Conservation (phyloP, 176 grass and related monocot genomes). For the Luzula sylvatica region DNA sequence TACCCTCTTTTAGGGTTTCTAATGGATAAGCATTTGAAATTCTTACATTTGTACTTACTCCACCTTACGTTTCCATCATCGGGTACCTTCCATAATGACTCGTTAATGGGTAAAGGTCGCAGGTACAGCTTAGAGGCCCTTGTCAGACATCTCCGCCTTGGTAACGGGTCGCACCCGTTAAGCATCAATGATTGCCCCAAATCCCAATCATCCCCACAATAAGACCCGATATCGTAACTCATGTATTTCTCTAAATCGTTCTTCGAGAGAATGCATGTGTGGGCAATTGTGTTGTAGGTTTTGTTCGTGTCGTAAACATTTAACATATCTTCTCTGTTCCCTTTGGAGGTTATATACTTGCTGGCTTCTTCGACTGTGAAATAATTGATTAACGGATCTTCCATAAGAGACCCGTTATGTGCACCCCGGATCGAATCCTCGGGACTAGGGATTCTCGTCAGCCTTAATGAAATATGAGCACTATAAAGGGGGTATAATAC, state of each 20-base stretch:
- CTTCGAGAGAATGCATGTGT: conserved; percentile 33
- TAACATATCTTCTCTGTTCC: conserved; percentile 24
- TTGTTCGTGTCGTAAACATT: conserved; percentile 24
- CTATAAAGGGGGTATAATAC: conserved; percentile 76
- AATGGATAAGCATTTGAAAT: conserved; percentile 53
- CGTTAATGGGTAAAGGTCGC: conserved; percentile 35
- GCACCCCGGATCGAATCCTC: conserved; percentile 10
- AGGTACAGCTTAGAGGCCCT: conserved; percentile 53
- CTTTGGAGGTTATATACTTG: conserved; percentile 35
- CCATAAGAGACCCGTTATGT: conserved; percentile 19
- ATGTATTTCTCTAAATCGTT: conserved; percentile 42
- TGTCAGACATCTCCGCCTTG: conserved; percentile 64
- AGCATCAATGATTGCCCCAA: conserved; percentile 46
- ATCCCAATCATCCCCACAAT: conserved; percentile 55
- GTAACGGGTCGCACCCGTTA: conserved; percentile 65
- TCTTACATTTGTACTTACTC: conserved; percentile 62
- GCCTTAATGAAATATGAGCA: conserved; percentile 57
- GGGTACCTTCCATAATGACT: conserved; percentile 52
- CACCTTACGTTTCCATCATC: conserved; percentile 76
- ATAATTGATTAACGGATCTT: conserved; percentile 35
- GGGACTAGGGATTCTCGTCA: conserved; percentile 50
- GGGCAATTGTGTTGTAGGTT: conserved; percentile 38
- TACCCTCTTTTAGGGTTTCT: conserved; percentile 52
- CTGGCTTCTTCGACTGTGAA: conserved; percentile 37
- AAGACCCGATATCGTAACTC: conserved; percentile 36